Base-by-base conservation (phyloP, 306 rosid genomes). In the Vicia sativa region DNA sequence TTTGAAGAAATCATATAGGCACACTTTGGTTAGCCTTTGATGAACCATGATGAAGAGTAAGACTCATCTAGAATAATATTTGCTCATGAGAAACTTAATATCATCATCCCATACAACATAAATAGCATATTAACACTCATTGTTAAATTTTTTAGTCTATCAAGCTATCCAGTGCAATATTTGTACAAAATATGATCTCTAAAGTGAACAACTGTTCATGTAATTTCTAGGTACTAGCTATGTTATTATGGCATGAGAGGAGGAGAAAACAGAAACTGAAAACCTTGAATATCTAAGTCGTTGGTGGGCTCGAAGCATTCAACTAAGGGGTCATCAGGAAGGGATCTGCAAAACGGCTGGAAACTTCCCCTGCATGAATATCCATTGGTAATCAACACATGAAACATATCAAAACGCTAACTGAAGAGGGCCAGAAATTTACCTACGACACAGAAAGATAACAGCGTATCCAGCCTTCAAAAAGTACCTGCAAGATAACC, bases 391-490 rank as follows among this genome's bases (percentile, higher is more conserved):
- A 79, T 46, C 62, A 70, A 44, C 65, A 59, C 72, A 54, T 7
- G 10, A 11, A 56, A 4, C 9, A 29, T 0, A 62, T 61, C n/a
- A 8, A 37, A 50, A 73, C 2, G 67, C 2, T 28, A 52, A 21
- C 21, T 5, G 15, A 23, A 53, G 25, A 53, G 25, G 15, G 62
- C 45, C 54, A 52, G 49, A 56, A 70, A 45, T 41, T 74, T 76
- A 87, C 99, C 84, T 88, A 54, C 97, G 80, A 60, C 79, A 73
- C 25, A 90, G 79, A 81, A 88, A 93, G 78, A 93, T 87, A 67
- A 93, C 96, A 37, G 97, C 91, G 84, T 93, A 93, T 69, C 97
- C 96, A 52, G 99, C 99, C 74, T 87, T 82, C 66, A 88, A 29
- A 79, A 93, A 93, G 71, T 85, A 87, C 88, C 99, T 93, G 75